These are phyloP conservation scores for Nematocida ausubeli DNA, from an alignment of 371 early-diverging fungal genomes.

Conservation along the genomic window DNA sequence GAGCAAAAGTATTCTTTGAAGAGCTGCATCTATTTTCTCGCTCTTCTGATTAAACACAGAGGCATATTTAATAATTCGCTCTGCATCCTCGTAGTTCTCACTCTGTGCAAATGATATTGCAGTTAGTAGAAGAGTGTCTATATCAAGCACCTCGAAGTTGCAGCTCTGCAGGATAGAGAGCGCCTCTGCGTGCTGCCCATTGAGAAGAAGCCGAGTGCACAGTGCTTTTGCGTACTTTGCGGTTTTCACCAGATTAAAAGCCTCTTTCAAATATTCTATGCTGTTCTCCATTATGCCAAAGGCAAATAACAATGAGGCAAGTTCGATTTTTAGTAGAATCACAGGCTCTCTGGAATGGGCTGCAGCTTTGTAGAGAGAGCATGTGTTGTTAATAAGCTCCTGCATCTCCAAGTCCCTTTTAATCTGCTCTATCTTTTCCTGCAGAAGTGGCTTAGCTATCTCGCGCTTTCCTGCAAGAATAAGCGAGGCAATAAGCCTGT, in stretches of 20 bases:
- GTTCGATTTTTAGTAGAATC: constrained; percentile 29
- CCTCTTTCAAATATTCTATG: constrained; percentile 26
- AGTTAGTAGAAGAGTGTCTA: constrained; percentile 17
- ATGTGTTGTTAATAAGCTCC: neutral
- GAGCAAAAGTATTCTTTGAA: constrained; percentile 26
- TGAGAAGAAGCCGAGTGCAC: constrained; percentile 25
- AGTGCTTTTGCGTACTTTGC: constrained; percentile 51
- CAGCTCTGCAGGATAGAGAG: constrained; percentile 12
- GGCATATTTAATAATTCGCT: constrained; percentile 23
- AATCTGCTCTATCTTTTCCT: constrained; percentile 18
- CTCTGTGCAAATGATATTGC: constrained; percentile 25
- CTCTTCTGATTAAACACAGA: constrained; percentile 11
- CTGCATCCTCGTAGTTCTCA: constrained; percentile 31
- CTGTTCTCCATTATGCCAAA: constrained; percentile 5
- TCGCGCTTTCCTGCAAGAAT: constrained; percentile 19
- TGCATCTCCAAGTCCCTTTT: constrained; percentile 14
- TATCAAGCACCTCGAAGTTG: constrained; percentile 25
- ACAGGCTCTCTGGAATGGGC: neutral
- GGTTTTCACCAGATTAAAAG: constrained; percentile 34
- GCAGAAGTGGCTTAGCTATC: constrained; percentile 15
- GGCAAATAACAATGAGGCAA: constrained; percentile 6
- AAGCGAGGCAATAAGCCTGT: constrained; percentile 7
- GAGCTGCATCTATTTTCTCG: constrained; percentile 27
- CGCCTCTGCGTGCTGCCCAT: constrained; percentile 16
- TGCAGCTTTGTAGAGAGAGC: neutral